Evolutionary conservation across 1,284 basidiomycete genomes (phyloP).

Genomic region (Apiotrichum gamsii): DNA sequence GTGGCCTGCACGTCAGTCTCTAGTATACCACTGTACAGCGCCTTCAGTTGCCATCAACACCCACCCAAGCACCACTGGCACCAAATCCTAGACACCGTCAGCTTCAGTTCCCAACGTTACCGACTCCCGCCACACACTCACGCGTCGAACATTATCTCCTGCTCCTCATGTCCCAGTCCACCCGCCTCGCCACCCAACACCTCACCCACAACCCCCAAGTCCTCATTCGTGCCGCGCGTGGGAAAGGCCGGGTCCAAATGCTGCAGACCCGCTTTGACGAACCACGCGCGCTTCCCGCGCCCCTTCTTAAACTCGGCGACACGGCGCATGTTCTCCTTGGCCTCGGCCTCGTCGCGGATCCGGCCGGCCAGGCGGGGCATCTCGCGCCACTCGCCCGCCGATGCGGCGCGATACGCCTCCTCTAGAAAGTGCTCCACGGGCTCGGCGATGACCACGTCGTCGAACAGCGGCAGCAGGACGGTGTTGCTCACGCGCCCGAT

Average conservation of each 20-base stretch:
- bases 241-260: conserved; percentile 61
- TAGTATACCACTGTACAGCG: background rate
- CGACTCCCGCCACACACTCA: conserved; percentile 24
- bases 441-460: conserved; percentile 79
- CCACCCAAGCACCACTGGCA: conserved; percentile 89
- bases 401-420: conserved; percentile 57
- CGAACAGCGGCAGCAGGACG: conserved; percentile 74
- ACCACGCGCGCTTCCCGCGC: conserved; percentile 65
- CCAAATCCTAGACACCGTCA: conserved; percentile 58
- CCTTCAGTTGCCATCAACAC: conserved; percentile 1
- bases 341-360: conserved; percentile 18
- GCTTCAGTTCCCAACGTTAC: conserved; percentile 51
- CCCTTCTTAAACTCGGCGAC: conserved; percentile 17
- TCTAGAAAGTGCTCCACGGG: conserved; percentile 71
- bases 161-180: conserved; percentile 25
- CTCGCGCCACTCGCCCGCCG: conserved; percentile 58
- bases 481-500: conserved; percentile 83
- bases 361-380: conserved; percentile 21
- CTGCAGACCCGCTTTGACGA: conserved; percentile 71
- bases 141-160: conserved; percentile 40
- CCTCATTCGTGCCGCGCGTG: conserved; percentile 23
- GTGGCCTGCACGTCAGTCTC: conserved; percentile 52
- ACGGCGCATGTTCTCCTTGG: conserved; percentile 17
- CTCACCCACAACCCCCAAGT: conserved; percentile 37
- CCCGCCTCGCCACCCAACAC: conserved; percentile 23